Conservation (phyloP, 371 early-diverging fungal species). For the Polyrhizophydium stewartii region DNA sequence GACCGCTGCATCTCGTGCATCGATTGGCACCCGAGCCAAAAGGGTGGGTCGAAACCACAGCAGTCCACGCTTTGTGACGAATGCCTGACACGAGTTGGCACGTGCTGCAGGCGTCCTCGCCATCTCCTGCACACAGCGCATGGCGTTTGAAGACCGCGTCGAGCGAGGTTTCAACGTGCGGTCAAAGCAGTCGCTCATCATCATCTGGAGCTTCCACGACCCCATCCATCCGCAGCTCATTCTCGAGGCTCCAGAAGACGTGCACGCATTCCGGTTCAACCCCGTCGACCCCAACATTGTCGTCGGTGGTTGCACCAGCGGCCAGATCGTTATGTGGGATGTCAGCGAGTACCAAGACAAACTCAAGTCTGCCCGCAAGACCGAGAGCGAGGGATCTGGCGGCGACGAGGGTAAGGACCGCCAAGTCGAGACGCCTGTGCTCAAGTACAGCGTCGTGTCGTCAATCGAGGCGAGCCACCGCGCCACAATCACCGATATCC, state of each 20-base stretch:
- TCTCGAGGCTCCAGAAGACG: slow-evolving; percentile 59
- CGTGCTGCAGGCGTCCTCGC: slow-evolving; percentile 37
- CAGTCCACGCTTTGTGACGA: neutral
- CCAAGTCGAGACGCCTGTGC: slow-evolving; percentile 25
- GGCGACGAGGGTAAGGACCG: slow-evolving; percentile 13
- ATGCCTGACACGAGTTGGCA: neutral
- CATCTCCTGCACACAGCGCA: slow-evolving; percentile 42
- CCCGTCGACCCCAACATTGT: slow-evolving; percentile 47
- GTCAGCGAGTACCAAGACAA: slow-evolving; percentile 49
- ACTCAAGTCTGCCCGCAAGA: slow-evolving; percentile 34
- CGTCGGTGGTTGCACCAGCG: slow-evolving; percentile 51
- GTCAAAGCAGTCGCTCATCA: slow-evolving; percentile 36
- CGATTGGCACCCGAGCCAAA: slow-evolving; percentile 53
- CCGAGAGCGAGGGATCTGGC: slow-evolving; percentile 11
- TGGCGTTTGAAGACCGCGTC: slow-evolving; percentile 45
- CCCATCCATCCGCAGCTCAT: slow-evolving; percentile 74
- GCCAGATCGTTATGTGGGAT: slow-evolving; percentile 55
- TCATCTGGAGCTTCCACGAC: slow-evolving; percentile 57
- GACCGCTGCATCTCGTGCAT: slow-evolving; percentile 48
- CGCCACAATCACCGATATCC: slow-evolving; percentile 35
- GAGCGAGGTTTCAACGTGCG: slow-evolving; percentile 32
- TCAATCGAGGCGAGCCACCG: slow-evolving; percentile 50
- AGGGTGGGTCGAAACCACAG: slow-evolving; percentile 14
- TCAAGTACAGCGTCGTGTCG: slow-evolving; percentile 41
- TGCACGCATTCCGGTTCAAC: slow-evolving; percentile 45